Evolutionary conservation across 2,329 filamentous ascomycete species (phyloP).

Genomic region (Cadophora sp.): DNA sequence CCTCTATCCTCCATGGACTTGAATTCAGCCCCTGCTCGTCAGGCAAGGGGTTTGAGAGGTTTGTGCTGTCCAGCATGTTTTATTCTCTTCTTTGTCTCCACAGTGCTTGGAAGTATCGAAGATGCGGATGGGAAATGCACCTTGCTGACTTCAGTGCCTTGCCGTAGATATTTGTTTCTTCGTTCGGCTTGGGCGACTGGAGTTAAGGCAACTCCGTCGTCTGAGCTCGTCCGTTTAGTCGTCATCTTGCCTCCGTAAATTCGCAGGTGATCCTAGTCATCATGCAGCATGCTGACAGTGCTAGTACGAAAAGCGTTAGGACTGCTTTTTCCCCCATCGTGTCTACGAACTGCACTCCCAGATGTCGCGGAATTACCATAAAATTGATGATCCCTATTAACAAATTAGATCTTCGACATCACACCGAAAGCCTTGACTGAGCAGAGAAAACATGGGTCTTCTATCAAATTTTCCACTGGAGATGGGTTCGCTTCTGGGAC

Average conservation of each 20-base stretch:
- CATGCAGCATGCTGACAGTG: constrained; percentile 9
- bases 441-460: too few relatives aligned
- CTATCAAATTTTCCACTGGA: too few relatives aligned
- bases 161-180: not conserved
- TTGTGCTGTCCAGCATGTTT: not conserved
- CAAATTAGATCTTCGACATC: too few relatives aligned
- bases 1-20: not conserved
- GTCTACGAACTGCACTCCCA: too few relatives aligned
- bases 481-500: not conserved
- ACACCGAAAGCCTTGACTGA: too few relatives aligned
- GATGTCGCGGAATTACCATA: too few relatives aligned
- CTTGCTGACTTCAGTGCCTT: not conserved
- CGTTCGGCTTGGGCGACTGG: not conserved
- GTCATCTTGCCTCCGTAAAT: not conserved
- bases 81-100: not conserved
- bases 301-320: not conserved
- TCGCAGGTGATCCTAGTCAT: not conserved
- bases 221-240: too few relatives aligned
- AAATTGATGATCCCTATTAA: too few relatives aligned
- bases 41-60: not conserved
- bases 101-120: not conserved
- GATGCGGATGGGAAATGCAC: not conserved
- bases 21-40: not conserved
- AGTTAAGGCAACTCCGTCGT: not conserved
- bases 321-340: too few relatives aligned